Evolutionary conservation across 2,329 filamentous ascomycete species (phyloP).

Genomic region (Xylariaceae sp.): DNA sequence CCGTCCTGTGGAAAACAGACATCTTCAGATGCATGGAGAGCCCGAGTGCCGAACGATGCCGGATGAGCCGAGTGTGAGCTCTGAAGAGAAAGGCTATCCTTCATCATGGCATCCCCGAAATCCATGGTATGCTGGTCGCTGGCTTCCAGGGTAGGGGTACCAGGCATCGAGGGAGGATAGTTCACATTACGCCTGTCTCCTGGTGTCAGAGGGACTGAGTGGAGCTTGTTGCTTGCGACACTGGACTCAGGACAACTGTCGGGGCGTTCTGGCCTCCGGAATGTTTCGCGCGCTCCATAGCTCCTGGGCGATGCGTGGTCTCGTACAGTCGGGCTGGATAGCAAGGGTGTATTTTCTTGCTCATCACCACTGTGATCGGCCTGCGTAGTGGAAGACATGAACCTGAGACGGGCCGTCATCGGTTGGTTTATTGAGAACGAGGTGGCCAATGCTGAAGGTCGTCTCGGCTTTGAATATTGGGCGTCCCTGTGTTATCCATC

Average conservation of each 20-base stretch:
- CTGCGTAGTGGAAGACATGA: constrained; percentile 14
- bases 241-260: constrained; percentile 45
- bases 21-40: constrained; percentile 69
- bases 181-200: constrained; percentile 58
- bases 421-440: constrained; percentile 23
- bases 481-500: constrained; percentile 19
- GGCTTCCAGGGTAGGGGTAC: constrained; percentile 51
- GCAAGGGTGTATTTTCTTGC: constrained; percentile 52
- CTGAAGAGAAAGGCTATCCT: constrained; percentile 52
- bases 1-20: constrained; percentile 84
- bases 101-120: constrained; percentile 66
- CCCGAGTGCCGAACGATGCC: constrained; percentile 42
- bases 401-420: constrained; percentile 25
- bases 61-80: constrained; percentile 26
- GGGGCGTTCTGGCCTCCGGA: constrained; percentile 29
- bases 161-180: constrained; percentile 63
- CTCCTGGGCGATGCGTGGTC: constrained; percentile 29
- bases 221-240: constrained; percentile 42
- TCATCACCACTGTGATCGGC: constrained; percentile 39
- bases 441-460: constrained; percentile 45
- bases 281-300: constrained; percentile 42
- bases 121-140: constrained; percentile 48
- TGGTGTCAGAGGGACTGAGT: constrained; percentile 28
- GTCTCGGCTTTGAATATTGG: constrained; percentile 53
- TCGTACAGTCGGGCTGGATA: constrained; percentile 40